phyloP scores from a whole-genome alignment of 306 rosid genomes.

The Crataegus laevigata region DNA sequence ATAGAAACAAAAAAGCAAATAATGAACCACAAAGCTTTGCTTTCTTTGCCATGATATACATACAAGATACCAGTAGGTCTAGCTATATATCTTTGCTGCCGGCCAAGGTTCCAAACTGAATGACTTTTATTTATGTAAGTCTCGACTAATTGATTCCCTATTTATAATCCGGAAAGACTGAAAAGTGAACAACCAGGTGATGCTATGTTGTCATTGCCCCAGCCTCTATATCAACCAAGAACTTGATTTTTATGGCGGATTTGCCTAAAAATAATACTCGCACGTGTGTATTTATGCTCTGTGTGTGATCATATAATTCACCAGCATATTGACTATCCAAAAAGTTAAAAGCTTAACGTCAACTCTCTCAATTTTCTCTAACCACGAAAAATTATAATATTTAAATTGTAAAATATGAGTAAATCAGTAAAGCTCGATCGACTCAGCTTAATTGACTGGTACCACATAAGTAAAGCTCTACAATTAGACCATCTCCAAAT shows the following conservation, averaged over 20 bases:
- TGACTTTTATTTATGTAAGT: not conserved
- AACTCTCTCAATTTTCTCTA: not conserved
- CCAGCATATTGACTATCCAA: not conserved
- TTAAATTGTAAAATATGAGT: too few relatives aligned
- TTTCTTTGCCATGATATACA: not conserved
- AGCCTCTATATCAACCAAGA: not conserved
- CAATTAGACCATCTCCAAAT: too few relatives aligned
- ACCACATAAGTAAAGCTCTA: too few relatives aligned
- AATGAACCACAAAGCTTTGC: not conserved
- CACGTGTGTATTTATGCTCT: not conserved
- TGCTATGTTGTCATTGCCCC: not conserved
- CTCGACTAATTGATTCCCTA: not conserved
- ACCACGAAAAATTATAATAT: not conserved
- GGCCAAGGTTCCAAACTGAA: not conserved
- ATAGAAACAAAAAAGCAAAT: not conserved
- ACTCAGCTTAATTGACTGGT: not conserved
- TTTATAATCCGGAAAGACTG: not conserved
- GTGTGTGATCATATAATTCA: not conserved
- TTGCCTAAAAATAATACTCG: not conserved
- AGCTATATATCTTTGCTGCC: not conserved
- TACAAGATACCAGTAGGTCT: not conserved
- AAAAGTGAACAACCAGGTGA: not conserved
- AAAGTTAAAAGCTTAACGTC: not conserved
- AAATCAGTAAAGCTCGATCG: too few relatives aligned
- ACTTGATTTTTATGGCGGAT: slow-evolving; percentile 3